Base-by-base conservation (phyloP, 192 early-diverging fungal genomes). In the Rhizophagus sp. region DNA sequence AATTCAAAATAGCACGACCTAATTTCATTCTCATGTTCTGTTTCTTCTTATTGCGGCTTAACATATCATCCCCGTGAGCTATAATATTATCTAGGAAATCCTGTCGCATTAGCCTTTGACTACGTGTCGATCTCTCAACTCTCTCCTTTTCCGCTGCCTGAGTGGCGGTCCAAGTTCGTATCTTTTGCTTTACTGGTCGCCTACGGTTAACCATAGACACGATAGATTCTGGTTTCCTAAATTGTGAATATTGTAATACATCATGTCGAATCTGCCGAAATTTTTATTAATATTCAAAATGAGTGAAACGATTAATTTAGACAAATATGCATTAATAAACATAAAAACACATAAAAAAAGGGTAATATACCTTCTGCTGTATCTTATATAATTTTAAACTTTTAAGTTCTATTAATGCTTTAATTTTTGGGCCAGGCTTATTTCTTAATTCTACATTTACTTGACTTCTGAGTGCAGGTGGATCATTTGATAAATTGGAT, bases 81-180 rank as follows among this genome's bases (percentile, higher is more conserved):
- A 89, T 85, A 62, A 98, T 93, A 1, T 89, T 90, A 76, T 88
- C 84, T 39, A 98, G 81, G 82, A 94, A 96, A 75, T 95, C 95
- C 47, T 87, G 77, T 80, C 94, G 94, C 65, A 95, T 94, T 79
- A 94, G 88, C 76, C 90, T 91, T 85, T 98, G 95, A 19, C 92
- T 86, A 75, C 92, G 89, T 79, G 97, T 96, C 71, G 95, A 88
- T 74, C 97, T 94, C 66, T 90, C 82, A 24, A 96, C 88, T 81
- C 95, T 93, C 79, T 95, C 92, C n/a, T 93, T 89, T 72, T 99
- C 98, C 50, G 95, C 87, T 81, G 90, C 92, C 82, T 98, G 96
- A 7, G 96, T 97, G 82, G 92, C 91, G 9, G 93, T 84, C 6
- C 94, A 94, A 78, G 97, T 95, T 15, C 94, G 91, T 71, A 94